These are phyloP conservation scores for Saitozyma sp. DNA, from an alignment of 768 basidiomycete species.

Conservation along the genomic window DNA sequence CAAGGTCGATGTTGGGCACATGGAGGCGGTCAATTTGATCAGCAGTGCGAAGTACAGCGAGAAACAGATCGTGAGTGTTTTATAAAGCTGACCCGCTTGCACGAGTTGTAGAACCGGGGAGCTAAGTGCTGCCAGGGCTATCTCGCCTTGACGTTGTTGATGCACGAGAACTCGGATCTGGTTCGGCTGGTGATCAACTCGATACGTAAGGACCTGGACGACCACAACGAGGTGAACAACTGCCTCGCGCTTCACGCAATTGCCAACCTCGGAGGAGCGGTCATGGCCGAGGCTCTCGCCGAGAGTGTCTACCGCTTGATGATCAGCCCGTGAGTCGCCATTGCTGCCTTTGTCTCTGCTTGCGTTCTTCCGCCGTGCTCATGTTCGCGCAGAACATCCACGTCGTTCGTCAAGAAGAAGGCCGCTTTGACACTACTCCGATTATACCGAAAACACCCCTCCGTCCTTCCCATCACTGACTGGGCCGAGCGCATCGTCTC, in stretches of 20 bases:
- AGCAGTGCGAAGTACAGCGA: conserved; percentile 94
- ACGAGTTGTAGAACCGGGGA: neutral
- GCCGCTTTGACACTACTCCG: conserved; percentile 90
- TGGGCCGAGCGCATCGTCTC: conserved; percentile 95
- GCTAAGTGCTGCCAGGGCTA: conserved; percentile 68
- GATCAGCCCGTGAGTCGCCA: conserved; percentile 80
- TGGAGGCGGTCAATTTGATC: conserved; percentile 98
- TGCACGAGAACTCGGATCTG: conserved; percentile 99
- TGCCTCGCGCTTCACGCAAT: conserved; percentile 97
- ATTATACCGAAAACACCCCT: conserved; percentile 92
- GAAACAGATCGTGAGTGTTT: conserved; percentile 85
- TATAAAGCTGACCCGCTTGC: neutral
- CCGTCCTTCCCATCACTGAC: conserved; percentile 86
- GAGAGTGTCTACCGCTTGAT: conserved; percentile 92
- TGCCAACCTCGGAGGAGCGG: conserved; percentile 94
- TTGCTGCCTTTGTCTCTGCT: no score
- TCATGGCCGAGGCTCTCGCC: conserved; percentile 94
- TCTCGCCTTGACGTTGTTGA: conserved; percentile 90
- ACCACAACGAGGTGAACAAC: conserved; percentile 90
- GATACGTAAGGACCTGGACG: conserved; percentile 93
- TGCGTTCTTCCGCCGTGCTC: neutral
- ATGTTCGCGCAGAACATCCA: conserved; percentile 69
- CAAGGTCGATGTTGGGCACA: conserved; percentile 97
- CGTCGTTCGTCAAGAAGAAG: conserved; percentile 96
- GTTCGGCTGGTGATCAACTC: conserved; percentile 96